Base-by-base conservation (phyloP, 2,329 filamentous ascomycete species). In the Aureobasidium uvarum region DNA sequence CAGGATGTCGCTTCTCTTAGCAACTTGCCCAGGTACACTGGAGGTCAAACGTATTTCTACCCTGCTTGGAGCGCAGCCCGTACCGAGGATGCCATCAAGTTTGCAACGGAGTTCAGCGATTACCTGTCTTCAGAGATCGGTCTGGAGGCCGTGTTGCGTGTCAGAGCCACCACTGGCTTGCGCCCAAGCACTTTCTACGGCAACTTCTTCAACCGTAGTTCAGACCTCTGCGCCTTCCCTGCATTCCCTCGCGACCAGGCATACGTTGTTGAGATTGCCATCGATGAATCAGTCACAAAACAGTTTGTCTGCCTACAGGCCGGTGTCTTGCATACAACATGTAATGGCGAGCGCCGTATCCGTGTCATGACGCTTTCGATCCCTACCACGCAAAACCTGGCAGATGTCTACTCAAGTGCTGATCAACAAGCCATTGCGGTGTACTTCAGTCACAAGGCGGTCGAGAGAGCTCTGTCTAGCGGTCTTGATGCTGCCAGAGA, bases 141-240 rank as follows among this genome's bases (percentile, higher is more conserved):
- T 0, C 81, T 99, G 41, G 95, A 99, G 78, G 95, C 95, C 50
- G 95, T 99, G 43, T 88, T 99, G 65, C 90, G 95, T 75, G 95
- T 99, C 45, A 89, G 95, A 70, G 95, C 95, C 20, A 97, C 93
- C 1, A 98, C 93, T 28, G 95, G 95, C 62, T 81, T 99, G 66
- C 88, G 95, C 63, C 98, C 98, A 90, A 96, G 89, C 80, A 93
- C 94, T 1, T 99, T 99, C 80, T 99, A 98, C 77, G 95, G 95
- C 71, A 99, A 99, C 81, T 99, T 99, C 80, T 99, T 99, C 84
- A 99, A 98, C 81, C 86, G 95, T 71, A 96, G 92, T 75, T 97
- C 93, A 18, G 95, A 99, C 79, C 86, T 99, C 38, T 98, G 95
- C 76, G 95, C 95, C 14, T 99, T 99, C 84, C 95, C 95, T 1